These are phyloP conservation scores for Hyphodiscus sp. DNA, from an alignment of 2,329 filamentous ascomycete species.

Conservation along the genomic window DNA sequence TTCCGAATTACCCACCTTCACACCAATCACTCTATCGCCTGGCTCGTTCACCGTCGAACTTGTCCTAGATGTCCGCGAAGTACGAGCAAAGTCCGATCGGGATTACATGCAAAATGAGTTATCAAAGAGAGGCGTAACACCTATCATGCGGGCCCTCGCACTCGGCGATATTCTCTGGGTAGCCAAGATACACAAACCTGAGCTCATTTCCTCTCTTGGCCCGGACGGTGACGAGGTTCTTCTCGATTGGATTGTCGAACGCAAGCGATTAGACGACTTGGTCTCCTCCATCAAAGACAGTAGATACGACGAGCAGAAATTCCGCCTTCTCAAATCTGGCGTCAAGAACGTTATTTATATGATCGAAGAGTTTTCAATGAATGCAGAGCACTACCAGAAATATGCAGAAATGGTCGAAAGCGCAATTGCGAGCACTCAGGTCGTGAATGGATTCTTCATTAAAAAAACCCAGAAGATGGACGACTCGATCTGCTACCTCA, in stretches of 20 bases:
- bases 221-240: constrained; percentile 63
- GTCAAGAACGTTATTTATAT: constrained; percentile 74
- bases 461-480: constrained; percentile 71
- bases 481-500: constrained; percentile 70
- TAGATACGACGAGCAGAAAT: constrained; percentile 79
- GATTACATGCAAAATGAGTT: constrained; percentile 73
- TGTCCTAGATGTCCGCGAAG: constrained; percentile 68
- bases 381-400: constrained; percentile 44
- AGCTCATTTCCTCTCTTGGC: constrained; percentile 48
- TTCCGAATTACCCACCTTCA: constrained; percentile 34
- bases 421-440: constrained; percentile 69
- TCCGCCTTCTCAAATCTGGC: constrained; percentile 65
- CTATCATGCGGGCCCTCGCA: constrained; percentile 62
- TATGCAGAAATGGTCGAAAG: constrained; percentile 64
- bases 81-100: constrained; percentile 64
- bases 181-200: constrained; percentile 60
- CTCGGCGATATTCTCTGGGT: constrained; percentile 76
- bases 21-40: constrained; percentile 55
- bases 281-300: constrained; percentile 77
- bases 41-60: constrained; percentile 66
- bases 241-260: constrained; percentile 74
- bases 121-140: constrained; percentile 55
- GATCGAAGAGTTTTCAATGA: constrained; percentile 64
- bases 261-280: constrained; percentile 74
- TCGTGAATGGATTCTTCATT: constrained; percentile 72